Base-by-base conservation (phyloP, 208 protist genomes). In the Blechomonas ayalai region DNA sequence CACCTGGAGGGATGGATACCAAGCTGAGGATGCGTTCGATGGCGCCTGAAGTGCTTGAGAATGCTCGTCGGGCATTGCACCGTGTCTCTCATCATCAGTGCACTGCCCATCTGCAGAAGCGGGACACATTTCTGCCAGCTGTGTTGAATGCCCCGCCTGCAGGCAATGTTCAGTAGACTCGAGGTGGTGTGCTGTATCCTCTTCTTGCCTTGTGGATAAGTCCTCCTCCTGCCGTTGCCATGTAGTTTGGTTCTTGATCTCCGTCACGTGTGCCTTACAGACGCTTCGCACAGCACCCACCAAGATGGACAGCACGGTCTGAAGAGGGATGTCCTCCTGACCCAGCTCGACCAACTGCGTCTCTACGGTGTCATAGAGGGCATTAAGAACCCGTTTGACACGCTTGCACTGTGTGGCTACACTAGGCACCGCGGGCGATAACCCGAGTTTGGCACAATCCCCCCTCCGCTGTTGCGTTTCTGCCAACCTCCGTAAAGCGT, bases 331-430 rank as follows among this genome's bases (percentile, higher is more conserved):
- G 2, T 15, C 27, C 4, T 52, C 45, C 2, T 43, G 9, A 20
- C 42, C 57, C 12, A 46, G 13, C 1, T 50, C 46, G 19, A 15
- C 43, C 0, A 87, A 18, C 31, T 77, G 52, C 15, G 44, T 52
- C 47, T 82, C 73, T 15, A 73, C 51, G 15, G 61, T 49, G 15
- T 47, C 58, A 34, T 80, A 82, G 12, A 73, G 48, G 2, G 62
- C 59, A 46, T 82, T 87, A 48, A 87, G 36, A 16, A 55, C 59
- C 24, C 73, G 66, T 31, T 71, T 63, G 3, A 88, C 48, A 2
- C 54, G 45, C 35, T 77, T 75, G 47, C 71, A 67, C 46, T 71
- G 62, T 28, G 54, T 44, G 23, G 44, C 31, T 29, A 43, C 48
- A 13, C 35, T 66, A 12, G 51, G 29, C 3, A 32, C 5, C 37